Percentiles rank a stretch among this genome's conserved stretches.
phyloP scores from a whole-genome alignment of 768 basidiomycete genomes.

The Boletus subcaerulescens region DNA sequence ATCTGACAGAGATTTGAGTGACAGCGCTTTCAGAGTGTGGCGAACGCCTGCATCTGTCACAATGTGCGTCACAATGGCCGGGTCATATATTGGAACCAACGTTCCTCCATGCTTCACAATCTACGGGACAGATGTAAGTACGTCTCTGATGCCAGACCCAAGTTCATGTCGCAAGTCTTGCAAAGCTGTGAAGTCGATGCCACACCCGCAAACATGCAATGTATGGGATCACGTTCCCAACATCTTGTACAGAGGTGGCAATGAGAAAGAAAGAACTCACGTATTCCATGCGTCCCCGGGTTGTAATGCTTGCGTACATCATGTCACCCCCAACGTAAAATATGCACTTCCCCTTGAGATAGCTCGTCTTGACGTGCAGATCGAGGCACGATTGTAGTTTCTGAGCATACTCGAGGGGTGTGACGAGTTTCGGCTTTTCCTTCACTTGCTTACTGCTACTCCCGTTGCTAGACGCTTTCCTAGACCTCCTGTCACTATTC shows the following conservation, averaged over 20 bases:
- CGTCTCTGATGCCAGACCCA: neutral
- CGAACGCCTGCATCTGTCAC: constrained; percentile 44
- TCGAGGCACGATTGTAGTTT: constrained; percentile 38
- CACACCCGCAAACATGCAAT: no score
- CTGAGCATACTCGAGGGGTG: constrained; percentile 53
- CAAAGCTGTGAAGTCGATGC: no score
- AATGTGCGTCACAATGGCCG: constrained; percentile 60
- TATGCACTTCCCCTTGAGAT: constrained; percentile 52
- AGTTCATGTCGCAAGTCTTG: neutral
- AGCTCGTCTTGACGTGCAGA: constrained; percentile 25
- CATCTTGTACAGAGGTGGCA: neutral
- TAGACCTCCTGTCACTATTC: constrained; percentile 15
- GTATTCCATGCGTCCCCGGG: constrained; percentile 56
- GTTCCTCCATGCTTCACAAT: constrained; percentile 63
- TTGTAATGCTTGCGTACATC: constrained; percentile 47
- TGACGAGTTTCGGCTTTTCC: constrained; percentile 41
- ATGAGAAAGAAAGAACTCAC: constrained; percentile 36
- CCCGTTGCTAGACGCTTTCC: neutral
- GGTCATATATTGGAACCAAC: constrained; percentile 57
- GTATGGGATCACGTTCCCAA: no score
- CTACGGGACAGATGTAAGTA: constrained; percentile 35
- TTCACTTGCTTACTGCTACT: constrained; percentile 33
- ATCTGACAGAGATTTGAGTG: constrained; percentile 47
- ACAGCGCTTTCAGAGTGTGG: constrained; percentile 38
- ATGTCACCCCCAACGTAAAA: constrained; percentile 61